These are phyloP conservation scores for Sclerotiophoma versabilis DNA, from an alignment of 2,329 filamentous ascomycete species.

Conservation along the genomic window DNA sequence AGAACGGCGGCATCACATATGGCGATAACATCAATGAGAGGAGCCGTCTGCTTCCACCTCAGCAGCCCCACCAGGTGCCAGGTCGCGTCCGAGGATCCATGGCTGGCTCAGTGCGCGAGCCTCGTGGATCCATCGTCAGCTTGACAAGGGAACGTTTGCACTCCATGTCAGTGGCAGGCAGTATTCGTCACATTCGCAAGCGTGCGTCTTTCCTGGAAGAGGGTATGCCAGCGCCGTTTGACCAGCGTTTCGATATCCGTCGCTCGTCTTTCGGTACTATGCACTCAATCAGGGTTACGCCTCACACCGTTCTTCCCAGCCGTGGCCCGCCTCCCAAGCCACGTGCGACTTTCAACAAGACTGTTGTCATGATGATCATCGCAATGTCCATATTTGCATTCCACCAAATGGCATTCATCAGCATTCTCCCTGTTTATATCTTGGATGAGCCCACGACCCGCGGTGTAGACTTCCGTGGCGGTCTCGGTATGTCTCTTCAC, in stretches of 20 bases:
- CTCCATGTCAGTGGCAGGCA: slow-evolving; percentile 41
- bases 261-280: slow-evolving; percentile 48
- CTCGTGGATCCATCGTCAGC: slow-evolving; percentile 34
- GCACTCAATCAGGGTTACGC: slow-evolving; percentile 43
- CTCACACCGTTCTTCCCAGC: slow-evolving; percentile 34
- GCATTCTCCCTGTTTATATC: slow-evolving; percentile 89
- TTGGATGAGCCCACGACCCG: slow-evolving; percentile 68
- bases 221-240: slow-evolving; percentile 42
- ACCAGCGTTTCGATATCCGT: slow-evolving; percentile 45
- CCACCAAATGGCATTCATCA: slow-evolving; percentile 88
- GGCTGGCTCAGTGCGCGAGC: slow-evolving; percentile 32
- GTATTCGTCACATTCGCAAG: slow-evolving; percentile 44
- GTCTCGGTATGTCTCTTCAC: slow-evolving; percentile 69
- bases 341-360: slow-evolving; percentile 62
- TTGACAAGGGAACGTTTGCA: slow-evolving; percentile 34
- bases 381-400: slow-evolving; percentile 89
- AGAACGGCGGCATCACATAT: slow-evolving; percentile 61
- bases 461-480: slow-evolving; percentile 59
- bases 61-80: slow-evolving; percentile 46
- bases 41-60: slow-evolving; percentile 66
- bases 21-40: slow-evolving; percentile 73
- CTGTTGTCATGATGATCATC: slow-evolving; percentile 78
- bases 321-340: slow-evolving; percentile 25
- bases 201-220: slow-evolving; percentile 48
- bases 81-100: slow-evolving; percentile 42